A percentile compares a stretch with the other conserved stretches of the same genome.
Conservation (phyloP, 2,329 filamentous ascomycete species). For the Tympanopsis confertula region DNA sequence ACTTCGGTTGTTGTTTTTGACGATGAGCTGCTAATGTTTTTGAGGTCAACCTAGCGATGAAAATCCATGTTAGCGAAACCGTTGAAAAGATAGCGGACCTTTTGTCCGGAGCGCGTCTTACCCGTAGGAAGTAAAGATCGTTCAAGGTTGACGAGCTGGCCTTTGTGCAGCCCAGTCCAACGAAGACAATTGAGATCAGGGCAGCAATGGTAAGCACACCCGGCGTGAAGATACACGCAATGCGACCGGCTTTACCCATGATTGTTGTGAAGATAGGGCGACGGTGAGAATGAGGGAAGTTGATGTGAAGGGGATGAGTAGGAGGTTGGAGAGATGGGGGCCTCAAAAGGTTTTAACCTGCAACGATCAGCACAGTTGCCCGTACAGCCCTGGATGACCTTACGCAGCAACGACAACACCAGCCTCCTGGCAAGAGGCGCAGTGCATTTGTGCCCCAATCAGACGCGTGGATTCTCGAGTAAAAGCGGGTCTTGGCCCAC, state of each 20-base stretch:
- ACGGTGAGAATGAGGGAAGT: too few relatives aligned
- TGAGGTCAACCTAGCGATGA: background rate
- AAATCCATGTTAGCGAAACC: background rate
- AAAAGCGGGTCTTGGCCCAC: too few relatives aligned
- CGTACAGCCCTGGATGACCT: too few relatives aligned
- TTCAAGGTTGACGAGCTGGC: background rate
- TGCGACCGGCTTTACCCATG: slow-evolving; percentile 53
- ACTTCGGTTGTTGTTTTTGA: background rate
- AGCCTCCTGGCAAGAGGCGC: too few relatives aligned
- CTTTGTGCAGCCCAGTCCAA: slow-evolving; percentile 1
- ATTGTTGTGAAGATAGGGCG: too few relatives aligned
- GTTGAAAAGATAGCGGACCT: background rate
- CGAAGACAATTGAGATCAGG: slow-evolving; percentile 29
- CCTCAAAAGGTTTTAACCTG: too few relatives aligned
- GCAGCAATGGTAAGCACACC: slow-evolving; percentile 49
- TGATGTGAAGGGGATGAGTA: too few relatives aligned
- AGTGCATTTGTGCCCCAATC: too few relatives aligned
- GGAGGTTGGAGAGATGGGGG: too few relatives aligned
- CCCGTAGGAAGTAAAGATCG: slow-evolving; percentile 1
- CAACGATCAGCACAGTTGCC: too few relatives aligned
- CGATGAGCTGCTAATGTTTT: background rate
- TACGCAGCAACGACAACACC: too few relatives aligned
- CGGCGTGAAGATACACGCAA: slow-evolving; percentile 53
- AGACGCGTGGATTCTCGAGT: too few relatives aligned
- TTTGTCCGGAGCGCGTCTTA: background rate